Percentiles rank a stretch among this genome's conserved stretches.
phyloP scores from a whole-genome alignment of 805 yeast genomes.

The Saccharomycopsis fibuligera region DNA sequence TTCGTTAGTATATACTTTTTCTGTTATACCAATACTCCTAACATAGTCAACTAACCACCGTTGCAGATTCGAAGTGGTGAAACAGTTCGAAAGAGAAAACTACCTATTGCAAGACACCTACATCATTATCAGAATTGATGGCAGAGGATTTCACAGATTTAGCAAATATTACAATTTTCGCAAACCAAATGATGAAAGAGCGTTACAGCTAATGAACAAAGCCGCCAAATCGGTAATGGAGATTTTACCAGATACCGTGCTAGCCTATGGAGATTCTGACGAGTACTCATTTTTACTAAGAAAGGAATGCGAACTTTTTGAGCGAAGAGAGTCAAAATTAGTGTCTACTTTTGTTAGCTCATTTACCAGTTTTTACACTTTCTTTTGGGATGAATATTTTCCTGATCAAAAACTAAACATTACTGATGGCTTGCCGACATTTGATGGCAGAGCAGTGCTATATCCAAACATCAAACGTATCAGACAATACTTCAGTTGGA shows the following conservation, averaged over 20 bases:
- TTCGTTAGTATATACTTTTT: background rate
- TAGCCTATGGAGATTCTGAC: constrained; percentile 94
- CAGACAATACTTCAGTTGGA: constrained; percentile 85
- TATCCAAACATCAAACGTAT: constrained; percentile 62
- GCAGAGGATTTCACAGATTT: constrained; percentile 88
- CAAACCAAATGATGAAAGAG: constrained; percentile 83
- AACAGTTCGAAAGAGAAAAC: constrained; percentile 68
- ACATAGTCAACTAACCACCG: background rate
- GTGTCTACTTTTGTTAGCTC: constrained; percentile 76
- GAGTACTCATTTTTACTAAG: constrained; percentile 81
- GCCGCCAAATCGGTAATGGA: constrained; percentile 65
- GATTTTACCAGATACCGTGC: constrained; percentile 59
- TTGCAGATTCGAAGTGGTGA: constrained; percentile 68
- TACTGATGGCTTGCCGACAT: constrained; percentile 61
- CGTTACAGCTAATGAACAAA: constrained; percentile 72
- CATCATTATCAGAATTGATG: constrained; percentile 84
- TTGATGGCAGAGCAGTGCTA: constrained; percentile 84
- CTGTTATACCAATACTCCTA: background rate
- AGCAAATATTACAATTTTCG: constrained; percentile 64
- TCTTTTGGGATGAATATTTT: constrained; percentile 58
- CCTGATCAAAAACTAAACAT: constrained; percentile 31
- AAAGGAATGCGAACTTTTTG: constrained; percentile 61
- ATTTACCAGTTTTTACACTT: constrained; percentile 70
- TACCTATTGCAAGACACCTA: constrained; percentile 70
- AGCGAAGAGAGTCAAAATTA: constrained; percentile 74